Evolutionary conservation across 23 red algal species (phyloP), one percentile per base, ranked within the genome.

Genomic region (Agarophyton chilense): DNA sequence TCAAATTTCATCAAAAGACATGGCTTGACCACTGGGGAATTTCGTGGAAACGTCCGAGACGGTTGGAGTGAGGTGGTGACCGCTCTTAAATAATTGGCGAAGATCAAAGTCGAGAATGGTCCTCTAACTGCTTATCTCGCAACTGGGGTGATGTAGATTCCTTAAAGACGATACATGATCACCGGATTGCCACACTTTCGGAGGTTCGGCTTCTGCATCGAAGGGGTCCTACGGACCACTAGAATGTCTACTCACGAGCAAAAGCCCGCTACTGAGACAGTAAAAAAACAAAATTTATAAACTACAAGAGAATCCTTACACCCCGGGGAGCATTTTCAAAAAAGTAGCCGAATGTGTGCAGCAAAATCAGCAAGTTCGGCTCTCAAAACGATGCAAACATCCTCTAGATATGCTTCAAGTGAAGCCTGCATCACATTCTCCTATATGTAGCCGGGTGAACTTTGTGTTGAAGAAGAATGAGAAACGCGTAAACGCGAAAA

Each of bases 381-480:
- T 53, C 2, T 79, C 75, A 12, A 47, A 18, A 9, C 75, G 10
- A 4, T 79, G 75, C 42, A 57, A 4, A 9, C 75, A 79, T 54
- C 75, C 75, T 1, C 14, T 79, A 1, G 42, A 44, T 1, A n/a
- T 79, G 0, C 47, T 56, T 1, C 75, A 1, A 2, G 47, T 56
- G 7, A n/a, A 22, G n/a, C 75, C 75, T 9, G 0, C 75, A 29
- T 33, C 10, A 18, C 19, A 18, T 1, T 52, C 75, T 2, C 33
- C 32, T 1, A 79, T 79, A 16, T 79, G 75, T 44, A 57, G 8
- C 2, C 40, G 75, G 1, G 75, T 79, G 22, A 79, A 79, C 47
- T 79, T 79, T 29, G 75, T 79, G n/a, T 79, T 47, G 1, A 52
- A 34, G 50, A 79, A 79, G 47, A 33, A 79, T 50, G 47, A 79